Base-by-base conservation (phyloP, 768 basidiomycete genomes). In the Russula vinacea region DNA sequence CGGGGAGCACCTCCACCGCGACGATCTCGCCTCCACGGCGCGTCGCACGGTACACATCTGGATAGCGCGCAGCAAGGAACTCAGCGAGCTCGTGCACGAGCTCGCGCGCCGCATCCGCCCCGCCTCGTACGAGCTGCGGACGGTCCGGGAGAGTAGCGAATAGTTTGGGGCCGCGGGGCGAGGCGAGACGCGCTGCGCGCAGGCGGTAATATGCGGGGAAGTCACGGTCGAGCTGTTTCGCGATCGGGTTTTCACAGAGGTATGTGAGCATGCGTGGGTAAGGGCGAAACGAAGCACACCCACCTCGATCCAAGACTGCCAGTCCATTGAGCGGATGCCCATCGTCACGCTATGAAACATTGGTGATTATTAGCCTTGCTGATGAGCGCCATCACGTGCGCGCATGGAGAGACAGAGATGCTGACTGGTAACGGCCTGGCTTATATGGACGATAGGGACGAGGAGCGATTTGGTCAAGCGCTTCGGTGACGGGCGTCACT, bases 271-370 rank as follows among this genome's bases (percentile, higher is more conserved):
- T 10, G 16, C 5, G 19, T 19, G 19, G 11, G 9, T n/a, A 7
- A 7, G 5, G 29, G 29, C n/a, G 29, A 29, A 29, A 5, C 35
- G 35, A 35, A 19, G 5, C 9, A 19, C 13, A 40, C 73, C n/a
- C 65, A 84, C 85, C 76, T 89, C 86, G 52, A 90, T 83, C 89
- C 88, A 90, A 58, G 86, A 83, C 45, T 80, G 78, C 84, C 85
- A 90, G 10, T 76, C 77, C 86, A 90, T 88, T 55, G 71, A 74
- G 44, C 84, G 81, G 69, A 87, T 82, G 65, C 83, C 86, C 85
- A 88, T 89, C 37, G 85, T 89, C 47, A 87, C 78, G 67, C 86
- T 88, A 44, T 44, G 7, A 39, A 59, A 9, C 42, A 35, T 42
- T 13, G 29, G 26, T 13, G 32, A 24, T 4, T 2, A 33, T 45